Percentiles rank a stretch among this genome's conserved stretches.
Conservation (phyloP, 2,329 filamentous ascomycete genomes). For the Cladophialophora bantiana region DNA sequence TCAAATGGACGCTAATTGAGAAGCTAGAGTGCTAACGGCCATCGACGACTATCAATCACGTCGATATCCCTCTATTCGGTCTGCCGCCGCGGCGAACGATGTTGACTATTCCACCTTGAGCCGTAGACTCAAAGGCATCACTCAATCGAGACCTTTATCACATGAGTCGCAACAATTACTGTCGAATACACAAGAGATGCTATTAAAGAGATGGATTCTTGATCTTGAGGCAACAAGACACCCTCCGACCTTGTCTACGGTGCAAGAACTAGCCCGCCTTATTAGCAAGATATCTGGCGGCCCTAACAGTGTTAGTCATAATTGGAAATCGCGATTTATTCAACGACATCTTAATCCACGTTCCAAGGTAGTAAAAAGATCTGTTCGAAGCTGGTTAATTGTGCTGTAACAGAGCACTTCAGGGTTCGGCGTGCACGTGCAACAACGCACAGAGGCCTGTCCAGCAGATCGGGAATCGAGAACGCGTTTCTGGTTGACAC, state of each 20-base stretch:
- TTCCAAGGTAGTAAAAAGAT: too few relatives aligned
- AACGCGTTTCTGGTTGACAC: too few relatives aligned
- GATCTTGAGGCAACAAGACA: conserved; percentile 23
- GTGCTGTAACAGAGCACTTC: too few relatives aligned
- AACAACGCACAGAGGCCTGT: too few relatives aligned
- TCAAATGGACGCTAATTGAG: too few relatives aligned
- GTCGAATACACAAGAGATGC: conserved; percentile 20
- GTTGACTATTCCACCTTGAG: conserved; percentile 13
- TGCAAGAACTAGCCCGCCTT: conserved; percentile 22
- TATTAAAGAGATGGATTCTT: conserved; percentile 27
- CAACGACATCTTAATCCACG: conserved; percentile 39
- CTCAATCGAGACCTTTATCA: not conserved
- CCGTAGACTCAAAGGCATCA: conserved; percentile 17
- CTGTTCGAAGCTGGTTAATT: too few relatives aligned
- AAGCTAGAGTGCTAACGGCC: too few relatives aligned
- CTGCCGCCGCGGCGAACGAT: too few relatives aligned
- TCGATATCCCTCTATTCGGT: too few relatives aligned
- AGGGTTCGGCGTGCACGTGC: too few relatives aligned
- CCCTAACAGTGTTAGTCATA: conserved; percentile 25
- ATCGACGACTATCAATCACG: too few relatives aligned
- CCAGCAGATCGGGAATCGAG: too few relatives aligned
- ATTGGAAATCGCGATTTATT: conserved; percentile 37
- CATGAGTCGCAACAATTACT: conserved; percentile 24
- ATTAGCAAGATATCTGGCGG: conserved; percentile 7
- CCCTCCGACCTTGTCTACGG: conserved; percentile 14